Base-by-base conservation (phyloP, 176 grass and related monocot genomes). In the Raddia guianensis region DNA sequence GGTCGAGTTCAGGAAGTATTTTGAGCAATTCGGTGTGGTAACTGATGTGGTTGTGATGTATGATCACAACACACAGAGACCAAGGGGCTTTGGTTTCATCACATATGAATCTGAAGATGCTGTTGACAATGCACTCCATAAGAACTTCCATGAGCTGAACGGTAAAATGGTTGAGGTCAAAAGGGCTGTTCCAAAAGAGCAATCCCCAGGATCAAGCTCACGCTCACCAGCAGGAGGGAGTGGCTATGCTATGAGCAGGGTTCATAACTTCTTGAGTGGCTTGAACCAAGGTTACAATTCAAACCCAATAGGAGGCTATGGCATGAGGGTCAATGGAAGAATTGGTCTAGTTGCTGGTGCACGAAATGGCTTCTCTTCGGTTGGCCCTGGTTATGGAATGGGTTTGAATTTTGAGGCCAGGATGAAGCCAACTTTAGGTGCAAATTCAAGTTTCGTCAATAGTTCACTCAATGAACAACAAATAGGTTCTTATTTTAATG, bases 41-140 rank as follows among this genome's bases (percentile, higher is more conserved):
- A 92, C 91, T 10, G 94, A 97, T 74, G 94, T 94, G 18, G 94
- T 97, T 19, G 91, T 97, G 52, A 97, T 97, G 94, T 97, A 97
- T n/a, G 94, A 97, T 80, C 91, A 97, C 76, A 97, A 87, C 74
- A 97, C 91, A 2, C 94, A 94, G 68, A 89, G 94, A 68, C 94
- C 94, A 27, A 91, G 94, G 76, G 94, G 94, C n/a, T 97, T 97
- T 12, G 94, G 94, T 45, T 97, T 97, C 87, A 97, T 97, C 85
- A 97, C 94, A 42, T 97, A 86, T 88, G 94, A 97, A 63, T 94
- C 91, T 6, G 94, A 97, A 68, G 94, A 90, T 11, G 87, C 94
- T 3, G 94, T 97, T 66, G 94, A 94, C 37, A 87, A 86, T 81
- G 94, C 82, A 16, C 72, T 97, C 46, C 68, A 90, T 72, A 97